Percentiles rank a stretch among this genome's conserved stretches.
phyloP scores from a whole-genome alignment of 1,284 basidiomycete genomes.

The Papiliotrema terrestris region DNA sequence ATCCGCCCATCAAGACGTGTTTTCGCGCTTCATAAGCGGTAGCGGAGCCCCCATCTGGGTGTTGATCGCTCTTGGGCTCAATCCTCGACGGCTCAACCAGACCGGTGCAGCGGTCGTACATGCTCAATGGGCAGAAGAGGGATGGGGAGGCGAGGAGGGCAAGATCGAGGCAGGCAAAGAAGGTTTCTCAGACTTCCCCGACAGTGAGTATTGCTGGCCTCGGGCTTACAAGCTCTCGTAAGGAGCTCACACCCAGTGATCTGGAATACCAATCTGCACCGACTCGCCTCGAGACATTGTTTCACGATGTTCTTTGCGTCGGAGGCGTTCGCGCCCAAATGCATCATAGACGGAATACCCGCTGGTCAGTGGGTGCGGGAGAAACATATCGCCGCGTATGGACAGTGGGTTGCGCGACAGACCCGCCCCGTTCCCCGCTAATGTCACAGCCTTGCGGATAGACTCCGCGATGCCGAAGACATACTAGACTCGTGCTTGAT shows the following conservation, averaged over 20 bases:
- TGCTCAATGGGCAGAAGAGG: conserved; percentile 19
- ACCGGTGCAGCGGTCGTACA: conserved; percentile 29
- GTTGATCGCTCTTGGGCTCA: conserved; percentile 25
- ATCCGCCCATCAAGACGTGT: conserved; percentile 37
- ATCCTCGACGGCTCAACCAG: conserved; percentile 27
- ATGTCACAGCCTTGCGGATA: conserved; percentile 25
- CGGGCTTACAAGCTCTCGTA: no score
- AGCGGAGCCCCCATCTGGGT: conserved; percentile 37
- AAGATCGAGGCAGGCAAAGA: conserved; percentile 12
- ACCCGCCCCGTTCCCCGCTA: neutral
- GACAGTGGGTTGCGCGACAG: conserved; percentile 19
- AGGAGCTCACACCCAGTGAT: conserved; percentile 26
- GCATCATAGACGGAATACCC: conserved; percentile 25
- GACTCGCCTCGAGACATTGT: conserved; percentile 31
- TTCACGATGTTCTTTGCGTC: conserved; percentile 38
- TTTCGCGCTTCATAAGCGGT: conserved; percentile 30
- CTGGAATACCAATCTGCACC: conserved; percentile 34
- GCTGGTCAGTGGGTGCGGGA: conserved; percentile 18
- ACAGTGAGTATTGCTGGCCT: conserved; percentile 19
- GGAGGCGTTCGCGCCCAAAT: conserved; percentile 32
- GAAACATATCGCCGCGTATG: conserved; percentile 23
- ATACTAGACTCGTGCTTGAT: conserved; percentile 52
- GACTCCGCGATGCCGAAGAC: conserved; percentile 47
- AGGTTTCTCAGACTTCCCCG: conserved; percentile 23
- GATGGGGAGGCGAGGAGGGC: conserved; percentile 26